Conservation (phyloP, 768 basidiomycete genomes). For the Omphalotus guepiniiformis region DNA sequence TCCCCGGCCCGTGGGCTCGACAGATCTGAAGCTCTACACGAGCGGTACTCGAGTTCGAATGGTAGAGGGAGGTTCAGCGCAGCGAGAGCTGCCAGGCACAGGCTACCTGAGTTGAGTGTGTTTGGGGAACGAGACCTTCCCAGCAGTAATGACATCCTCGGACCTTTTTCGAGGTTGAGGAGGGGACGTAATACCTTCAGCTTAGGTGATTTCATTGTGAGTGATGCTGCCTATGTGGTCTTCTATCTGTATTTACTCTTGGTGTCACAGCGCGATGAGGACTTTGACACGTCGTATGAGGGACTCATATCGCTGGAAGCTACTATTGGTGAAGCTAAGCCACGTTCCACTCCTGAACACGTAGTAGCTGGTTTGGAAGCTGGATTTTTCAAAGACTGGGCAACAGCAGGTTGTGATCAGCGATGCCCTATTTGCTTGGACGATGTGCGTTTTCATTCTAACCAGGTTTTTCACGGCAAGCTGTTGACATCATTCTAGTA, state of each 20-base stretch:
- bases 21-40: not conserved
- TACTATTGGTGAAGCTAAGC: slow-evolving; percentile 64
- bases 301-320: slow-evolving; percentile 54
- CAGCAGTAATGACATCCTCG: slow-evolving; percentile 13
- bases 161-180: slow-evolving; percentile 16
- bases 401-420: slow-evolving; percentile 57
- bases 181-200: slow-evolving; percentile 12
- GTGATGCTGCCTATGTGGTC: slow-evolving; percentile 20
- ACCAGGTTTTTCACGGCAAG: slow-evolving; percentile 10
- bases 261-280: slow-evolving; percentile 79
- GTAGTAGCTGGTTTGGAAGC: slow-evolving; percentile 58
- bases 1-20: slow-evolving; percentile 1
- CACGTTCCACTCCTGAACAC: slow-evolving; percentile 57
- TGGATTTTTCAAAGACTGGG: slow-evolving; percentile 66
- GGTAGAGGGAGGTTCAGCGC: too few relatives aligned
- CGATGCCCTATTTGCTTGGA: slow-evolving; percentile 84
- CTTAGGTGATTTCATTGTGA: slow-evolving; percentile 50
- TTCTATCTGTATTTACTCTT: slow-evolving; percentile 11
- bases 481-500: slow-evolving; percentile 49
- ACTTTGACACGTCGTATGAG: slow-evolving; percentile 76
- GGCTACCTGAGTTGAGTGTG: too few relatives aligned
- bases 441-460: slow-evolving; percentile 51
- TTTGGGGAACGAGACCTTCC: too few relatives aligned
- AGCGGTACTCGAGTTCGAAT: not conserved
- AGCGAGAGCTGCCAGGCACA: slow-evolving; percentile 10